Percentiles rank a stretch among this genome's conserved stretches.
These are phyloP conservation scores for Phlebiopsis flavidoalba DNA, from an alignment of 768 basidiomycete species.

Conservation along the genomic window DNA sequence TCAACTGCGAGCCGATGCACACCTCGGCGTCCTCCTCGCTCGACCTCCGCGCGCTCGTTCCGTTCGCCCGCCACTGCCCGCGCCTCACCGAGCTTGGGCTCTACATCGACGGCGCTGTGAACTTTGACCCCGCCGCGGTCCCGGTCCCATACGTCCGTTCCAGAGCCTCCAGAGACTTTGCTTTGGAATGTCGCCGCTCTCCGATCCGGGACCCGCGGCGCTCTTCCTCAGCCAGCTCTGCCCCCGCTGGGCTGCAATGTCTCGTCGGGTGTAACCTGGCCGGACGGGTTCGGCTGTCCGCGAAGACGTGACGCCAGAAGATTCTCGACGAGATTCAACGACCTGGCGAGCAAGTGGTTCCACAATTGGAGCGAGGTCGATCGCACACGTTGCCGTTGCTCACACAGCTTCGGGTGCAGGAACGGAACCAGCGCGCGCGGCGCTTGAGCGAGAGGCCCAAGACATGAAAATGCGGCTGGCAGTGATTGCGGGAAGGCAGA, in stretches of 20 bases:
- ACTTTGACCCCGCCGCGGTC: constrained; percentile 12
- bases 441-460: constrained; percentile 41
- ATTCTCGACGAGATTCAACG: background rate
- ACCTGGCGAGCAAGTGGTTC: constrained; percentile 18
- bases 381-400: constrained; percentile 37
- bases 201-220: constrained; percentile 38
- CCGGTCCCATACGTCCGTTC: constrained; percentile 14
- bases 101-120: constrained; percentile 23
- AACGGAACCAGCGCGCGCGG: constrained; percentile 31
- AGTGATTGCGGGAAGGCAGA: constrained; percentile 11
- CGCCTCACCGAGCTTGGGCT: constrained; percentile 32
- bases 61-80: constrained; percentile 36
- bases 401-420: constrained; percentile 38
- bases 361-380: constrained; percentile 38
- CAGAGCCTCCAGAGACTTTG: constrained; percentile 28
- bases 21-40: constrained; percentile 16
- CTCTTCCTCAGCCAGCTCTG: constrained; percentile 50
- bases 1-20: constrained; percentile 23
- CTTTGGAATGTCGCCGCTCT: constrained; percentile 46
- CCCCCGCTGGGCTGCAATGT: constrained; percentile 41
- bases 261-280: constrained; percentile 48
- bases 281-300: constrained; percentile 15
- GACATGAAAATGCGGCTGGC: constrained; percentile 31
- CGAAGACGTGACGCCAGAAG: constrained; percentile 2
- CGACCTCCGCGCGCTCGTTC: constrained; percentile 34